Base-by-base conservation (phyloP, 1,284 basidiomycete species). In the Ceratobasidium sp. region DNA sequence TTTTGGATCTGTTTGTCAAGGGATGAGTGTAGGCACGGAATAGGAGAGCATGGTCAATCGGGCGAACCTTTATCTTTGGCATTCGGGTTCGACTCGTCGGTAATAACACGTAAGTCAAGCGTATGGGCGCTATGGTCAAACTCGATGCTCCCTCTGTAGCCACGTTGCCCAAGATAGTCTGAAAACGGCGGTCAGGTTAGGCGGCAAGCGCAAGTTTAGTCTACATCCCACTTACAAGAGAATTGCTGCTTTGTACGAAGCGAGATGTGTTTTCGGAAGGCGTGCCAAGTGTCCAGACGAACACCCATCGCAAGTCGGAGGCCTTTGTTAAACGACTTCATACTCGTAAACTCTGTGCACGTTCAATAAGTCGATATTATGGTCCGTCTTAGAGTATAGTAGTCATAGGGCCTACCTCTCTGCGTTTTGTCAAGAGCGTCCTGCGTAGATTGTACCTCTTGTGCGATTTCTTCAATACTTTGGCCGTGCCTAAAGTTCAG, bases 211-310 rank as follows among this genome's bases (percentile, higher is more conserved):
- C 19, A 11, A 53, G 9, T 27, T 44, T 1, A 31, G 9, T 14
- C 33, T 9, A n/a, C 15, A 17, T 29, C 33, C 2, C 1, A 45
- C 69, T 63, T 53, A 73, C 69, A 73, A 22, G 69, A 73, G 29
- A 73, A 73, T 41, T 62, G 69, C 31, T 53, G 57, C 79, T 93
- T 94, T 82, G 95, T 96, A 6, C 95, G 91, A 29, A 95, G 85
- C 11, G 95, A 91, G 76, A 96, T 96, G 79, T 93, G 91, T 9
- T 89, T 87, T 66, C 97, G 90, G 85, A 98, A 97, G 67, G 92
- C 89, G 74, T 92, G 88, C 97, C 97, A 99, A 78, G 89, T 89
- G 14, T 85, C 81, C 74, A 92, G 82, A 29, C 97, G 93, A 15
- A 86, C 19, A 33, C 50, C 51, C 69, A 73, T 62, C 11, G 69